A percentile compares a stretch with the other conserved stretches of the same genome.
Conservation (phyloP, 257 asterid genomes). For the Primulina huaijiensis region DNA sequence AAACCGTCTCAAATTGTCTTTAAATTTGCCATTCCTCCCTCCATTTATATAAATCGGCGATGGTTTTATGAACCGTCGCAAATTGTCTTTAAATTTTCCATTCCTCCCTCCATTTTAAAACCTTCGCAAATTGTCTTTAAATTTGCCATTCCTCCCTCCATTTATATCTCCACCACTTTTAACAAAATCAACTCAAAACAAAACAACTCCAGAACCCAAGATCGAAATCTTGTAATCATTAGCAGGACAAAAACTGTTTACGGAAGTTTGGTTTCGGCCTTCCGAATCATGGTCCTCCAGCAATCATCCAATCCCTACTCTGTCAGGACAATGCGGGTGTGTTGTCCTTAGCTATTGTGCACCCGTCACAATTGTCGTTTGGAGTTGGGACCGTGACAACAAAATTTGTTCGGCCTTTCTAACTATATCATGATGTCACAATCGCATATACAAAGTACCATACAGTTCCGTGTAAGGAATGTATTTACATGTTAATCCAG, state of each 20-base stretch:
- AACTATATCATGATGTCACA: background rate
- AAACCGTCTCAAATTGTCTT: too few relatives aligned
- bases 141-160: too few relatives aligned
- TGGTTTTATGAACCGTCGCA: too few relatives aligned
- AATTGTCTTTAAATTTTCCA: too few relatives aligned
- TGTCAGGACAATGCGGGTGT: background rate
- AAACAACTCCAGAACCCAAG: background rate
- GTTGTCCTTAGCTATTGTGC: background rate
- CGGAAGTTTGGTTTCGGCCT: background rate
- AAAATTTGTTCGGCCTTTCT: background rate
- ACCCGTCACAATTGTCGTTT: background rate
- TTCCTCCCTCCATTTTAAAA: too few relatives aligned
- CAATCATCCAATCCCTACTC: too few relatives aligned
- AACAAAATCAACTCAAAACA: background rate
- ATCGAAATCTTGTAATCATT: background rate
- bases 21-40: too few relatives aligned
- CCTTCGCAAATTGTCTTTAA: too few relatives aligned
- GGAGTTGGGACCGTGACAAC: background rate
- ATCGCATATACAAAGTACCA: background rate
- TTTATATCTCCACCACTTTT: background rate
- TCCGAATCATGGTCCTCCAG: background rate
- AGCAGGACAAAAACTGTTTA: background rate
- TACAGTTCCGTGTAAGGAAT: slow-evolving; percentile 14
- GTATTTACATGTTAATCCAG: slow-evolving; percentile 75
- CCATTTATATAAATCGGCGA: too few relatives aligned